A percentile compares a stretch with the other conserved stretches of the same genome.
phyloP scores from a whole-genome alignment of 2,329 filamentous ascomycete genomes.

The Hymenoscyphus linearis region DNA sequence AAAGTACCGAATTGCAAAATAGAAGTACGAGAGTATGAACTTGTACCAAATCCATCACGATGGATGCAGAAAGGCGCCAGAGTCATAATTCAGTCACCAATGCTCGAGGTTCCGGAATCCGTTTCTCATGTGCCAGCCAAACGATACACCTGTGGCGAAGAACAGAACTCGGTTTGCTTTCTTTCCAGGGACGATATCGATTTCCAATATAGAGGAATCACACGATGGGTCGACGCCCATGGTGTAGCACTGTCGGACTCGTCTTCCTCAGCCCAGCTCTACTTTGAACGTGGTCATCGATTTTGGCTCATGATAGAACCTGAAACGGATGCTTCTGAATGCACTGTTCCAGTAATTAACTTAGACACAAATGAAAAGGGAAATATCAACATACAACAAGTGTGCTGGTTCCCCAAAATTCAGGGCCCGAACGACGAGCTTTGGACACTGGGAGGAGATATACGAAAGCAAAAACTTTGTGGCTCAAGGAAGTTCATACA shows the following conservation, averaged over 20 bases:
- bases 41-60: constrained; percentile 19
- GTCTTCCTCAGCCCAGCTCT: constrained; percentile 10
- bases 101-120: constrained; percentile 13
- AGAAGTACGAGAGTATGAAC: constrained; percentile 20
- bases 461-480: constrained; percentile 12
- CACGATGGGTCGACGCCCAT: constrained; percentile 16
- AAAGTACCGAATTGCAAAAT: constrained; percentile 14
- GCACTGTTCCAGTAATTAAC: constrained; percentile 23
- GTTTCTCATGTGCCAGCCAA: constrained; percentile 18
- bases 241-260: constrained; percentile 19
- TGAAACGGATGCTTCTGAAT: constrained; percentile 4
- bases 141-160: constrained; percentile 12
- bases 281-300: constrained; percentile 14
- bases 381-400: constrained; percentile 16
- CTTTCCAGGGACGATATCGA: constrained; percentile 24
- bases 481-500: constrained; percentile 10
- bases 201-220: constrained; percentile 10
- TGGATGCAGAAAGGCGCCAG: constrained; percentile 17
- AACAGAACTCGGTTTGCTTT: constrained; percentile 22
- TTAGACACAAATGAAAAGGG: constrained; percentile 18
- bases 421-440: constrained; percentile 15
- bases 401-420: constrained; percentile 23
- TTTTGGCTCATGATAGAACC: constrained; percentile 22
- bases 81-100: constrained; percentile 23
- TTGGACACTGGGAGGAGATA: constrained; percentile 22